phyloP scores from a whole-genome alignment of 2,329 filamentous ascomycete genomes.

The Penicillium sp. region DNA sequence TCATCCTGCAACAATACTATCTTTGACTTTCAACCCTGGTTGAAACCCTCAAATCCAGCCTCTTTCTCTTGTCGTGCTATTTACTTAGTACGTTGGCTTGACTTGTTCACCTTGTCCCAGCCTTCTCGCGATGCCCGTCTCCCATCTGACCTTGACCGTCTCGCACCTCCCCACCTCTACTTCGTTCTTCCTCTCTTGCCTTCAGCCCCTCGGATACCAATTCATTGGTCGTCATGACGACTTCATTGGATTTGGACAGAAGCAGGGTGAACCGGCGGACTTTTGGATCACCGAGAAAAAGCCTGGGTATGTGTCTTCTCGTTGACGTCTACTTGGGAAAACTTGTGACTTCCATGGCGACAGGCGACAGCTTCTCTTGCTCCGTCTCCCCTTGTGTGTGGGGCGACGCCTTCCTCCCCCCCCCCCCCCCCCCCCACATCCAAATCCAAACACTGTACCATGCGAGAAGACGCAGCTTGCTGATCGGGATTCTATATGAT shows the following conservation, averaged over 20 bases:
- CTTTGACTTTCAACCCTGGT: neutral
- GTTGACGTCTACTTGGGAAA: neutral
- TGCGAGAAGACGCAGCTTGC: no score
- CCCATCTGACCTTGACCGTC: constrained; percentile 62
- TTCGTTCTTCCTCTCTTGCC: constrained; percentile 75
- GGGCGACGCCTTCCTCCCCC: no score
- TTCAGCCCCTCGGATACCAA: constrained; percentile 70
- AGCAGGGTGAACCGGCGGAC: constrained; percentile 49
- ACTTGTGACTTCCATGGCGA: no score
- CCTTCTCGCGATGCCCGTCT: constrained; percentile 50
- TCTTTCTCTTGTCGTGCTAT: neutral
- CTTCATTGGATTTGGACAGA: constrained; percentile 56
- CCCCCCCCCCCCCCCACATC: no score
- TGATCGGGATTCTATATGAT: neutral
- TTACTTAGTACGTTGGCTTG: constrained; percentile 9
- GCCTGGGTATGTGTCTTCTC: constrained; percentile 44
- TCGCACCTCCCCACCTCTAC: constrained; percentile 71
- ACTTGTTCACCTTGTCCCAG: neutral
- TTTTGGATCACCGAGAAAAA: constrained; percentile 60
- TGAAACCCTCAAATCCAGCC: neutral
- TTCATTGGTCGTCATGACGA: constrained; percentile 60
- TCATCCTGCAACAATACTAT: neutral
- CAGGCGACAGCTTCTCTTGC: no score
- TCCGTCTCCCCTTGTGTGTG: no score
- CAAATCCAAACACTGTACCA: no score